These are phyloP conservation scores for Aureobasidium sp. DNA, from an alignment of 2,329 filamentous ascomycete genomes.

Conservation along the genomic window DNA sequence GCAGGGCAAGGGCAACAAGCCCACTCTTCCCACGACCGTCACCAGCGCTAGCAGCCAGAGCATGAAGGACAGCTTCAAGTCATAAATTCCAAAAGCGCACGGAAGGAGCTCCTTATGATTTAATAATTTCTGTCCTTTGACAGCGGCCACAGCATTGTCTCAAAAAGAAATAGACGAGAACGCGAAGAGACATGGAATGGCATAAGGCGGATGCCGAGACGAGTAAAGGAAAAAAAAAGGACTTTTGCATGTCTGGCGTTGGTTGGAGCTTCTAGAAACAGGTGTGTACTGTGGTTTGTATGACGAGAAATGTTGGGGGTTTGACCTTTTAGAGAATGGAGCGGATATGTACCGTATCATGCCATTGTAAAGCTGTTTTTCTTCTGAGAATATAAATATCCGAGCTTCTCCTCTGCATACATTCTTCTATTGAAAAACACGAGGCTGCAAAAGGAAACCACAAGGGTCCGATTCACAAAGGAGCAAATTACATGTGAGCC, in stretches of 20 bases:
- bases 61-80: slow-evolving; percentile 77
- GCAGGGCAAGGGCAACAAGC: slow-evolving; percentile 38
- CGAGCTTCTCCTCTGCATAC: too few species aligned
- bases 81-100: slow-evolving; percentile 32
- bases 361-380: neutral
- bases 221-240: neutral
- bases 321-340: neutral
- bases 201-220: neutral
- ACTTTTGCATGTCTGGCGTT: slow-evolving; percentile 8
- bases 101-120: neutral
- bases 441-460: too few species aligned
- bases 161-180: neutral
- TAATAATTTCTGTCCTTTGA: neutral
- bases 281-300: too few species aligned
- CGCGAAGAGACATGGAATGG: neutral
- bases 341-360: neutral
- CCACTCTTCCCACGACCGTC: slow-evolving; percentile 52
- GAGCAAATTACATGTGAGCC: too few species aligned
- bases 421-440: too few species aligned
- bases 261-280: neutral
- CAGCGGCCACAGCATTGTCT: too few species aligned
- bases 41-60: slow-evolving; percentile 82
- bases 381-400: neutral
- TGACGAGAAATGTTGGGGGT: neutral
- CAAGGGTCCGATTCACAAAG: too few species aligned